Evolutionary conservation across 306 rosid species (phyloP).

Genomic region (Rosa multiflora): DNA sequence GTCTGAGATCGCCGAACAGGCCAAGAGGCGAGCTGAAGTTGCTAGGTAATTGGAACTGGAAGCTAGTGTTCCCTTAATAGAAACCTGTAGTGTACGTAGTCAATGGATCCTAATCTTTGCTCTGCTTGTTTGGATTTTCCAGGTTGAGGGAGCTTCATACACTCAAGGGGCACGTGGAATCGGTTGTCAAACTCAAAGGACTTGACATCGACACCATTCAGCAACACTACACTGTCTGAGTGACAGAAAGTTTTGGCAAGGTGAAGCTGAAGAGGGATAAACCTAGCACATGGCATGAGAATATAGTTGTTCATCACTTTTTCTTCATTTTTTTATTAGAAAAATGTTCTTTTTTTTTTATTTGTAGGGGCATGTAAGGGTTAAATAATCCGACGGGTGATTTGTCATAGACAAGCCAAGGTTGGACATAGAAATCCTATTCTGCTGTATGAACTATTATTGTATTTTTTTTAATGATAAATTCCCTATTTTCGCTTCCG

Average conservation of each 20-base stretch:
- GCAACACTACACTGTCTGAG: slow-evolving; percentile 83
- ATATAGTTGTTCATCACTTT: slow-evolving; percentile 20
- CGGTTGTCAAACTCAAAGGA: slow-evolving; percentile 88
- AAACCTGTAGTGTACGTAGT: not conserved
- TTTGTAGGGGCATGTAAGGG: slow-evolving; percentile 32
- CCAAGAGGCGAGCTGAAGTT: slow-evolving; percentile 76
- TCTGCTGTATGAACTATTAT: slow-evolving; percentile 21
- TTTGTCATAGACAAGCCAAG: slow-evolving; percentile 31
- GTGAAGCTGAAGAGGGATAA: slow-evolving; percentile 26
- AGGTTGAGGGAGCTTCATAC: slow-evolving; percentile 94
- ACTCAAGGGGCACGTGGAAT: slow-evolving; percentile 86
- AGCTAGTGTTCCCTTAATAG: not conserved
- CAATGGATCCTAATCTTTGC: not conserved
- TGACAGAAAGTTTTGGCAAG: slow-evolving; percentile 1
- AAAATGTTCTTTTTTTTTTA: slow-evolving; percentile 1
- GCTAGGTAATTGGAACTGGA: slow-evolving; percentile 48
- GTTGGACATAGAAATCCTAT: slow-evolving; percentile 27
- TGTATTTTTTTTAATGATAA: slow-evolving; percentile 27
- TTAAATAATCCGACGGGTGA: slow-evolving; percentile 51
- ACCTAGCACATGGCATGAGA: slow-evolving; percentile 2
- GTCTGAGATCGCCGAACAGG: slow-evolving; percentile 85
- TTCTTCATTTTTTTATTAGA: slow-evolving; percentile 10
- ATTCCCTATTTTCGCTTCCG: slow-evolving; percentile 15
- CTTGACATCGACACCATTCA: slow-evolving; percentile 88
- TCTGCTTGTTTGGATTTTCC: slow-evolving; percentile 2